Conservation (phyloP, 2,329 filamentous ascomycete genomes). For the Metarhizium humberi region DNA sequence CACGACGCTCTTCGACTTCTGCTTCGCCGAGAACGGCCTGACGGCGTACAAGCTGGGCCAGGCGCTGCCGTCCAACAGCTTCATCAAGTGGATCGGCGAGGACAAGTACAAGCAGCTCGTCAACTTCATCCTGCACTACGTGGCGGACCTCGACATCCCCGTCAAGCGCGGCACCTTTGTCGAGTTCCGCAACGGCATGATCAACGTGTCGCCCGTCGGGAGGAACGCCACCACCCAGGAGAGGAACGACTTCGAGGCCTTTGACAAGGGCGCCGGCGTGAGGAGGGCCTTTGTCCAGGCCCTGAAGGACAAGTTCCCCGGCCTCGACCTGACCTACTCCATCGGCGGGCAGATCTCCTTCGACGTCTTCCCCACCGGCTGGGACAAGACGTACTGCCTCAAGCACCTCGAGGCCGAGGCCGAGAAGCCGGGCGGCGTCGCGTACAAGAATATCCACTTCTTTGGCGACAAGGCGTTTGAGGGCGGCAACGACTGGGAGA, state of each 20-base stretch:
- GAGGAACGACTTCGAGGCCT: constrained; percentile 72
- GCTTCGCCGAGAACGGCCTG: constrained; percentile 94
- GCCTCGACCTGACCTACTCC: constrained; percentile 82
- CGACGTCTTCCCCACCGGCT: constrained; percentile 91
- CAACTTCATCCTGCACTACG: constrained; percentile 69
- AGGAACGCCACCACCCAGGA: constrained; percentile 77
- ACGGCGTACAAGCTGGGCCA: constrained; percentile 79
- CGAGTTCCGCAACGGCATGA: constrained; percentile 87
- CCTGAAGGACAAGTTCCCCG: constrained; percentile 71
- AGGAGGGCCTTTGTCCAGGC: constrained; percentile 66
- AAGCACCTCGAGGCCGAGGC: constrained; percentile 77
- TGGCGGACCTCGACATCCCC: constrained; percentile 76
- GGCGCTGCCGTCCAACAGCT: constrained; percentile 67
- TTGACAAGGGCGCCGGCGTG: constrained; percentile 69
- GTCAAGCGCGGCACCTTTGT: constrained; percentile 78
- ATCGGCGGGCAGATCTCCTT: constrained; percentile 98
- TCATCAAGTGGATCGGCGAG: constrained; percentile 90
- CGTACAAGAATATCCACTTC: constrained; percentile 89
- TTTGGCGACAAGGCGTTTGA: constrained; percentile 92
- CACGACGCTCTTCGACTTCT: constrained; percentile 88
- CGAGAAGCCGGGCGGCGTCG: constrained; percentile 55
- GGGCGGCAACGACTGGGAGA: constrained; percentile 95
- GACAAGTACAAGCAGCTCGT: constrained; percentile 68
- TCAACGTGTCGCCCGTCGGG: constrained; percentile 76
- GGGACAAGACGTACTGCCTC: constrained; percentile 98